A percentile compares a stretch with the other conserved stretches of the same genome.
These are phyloP conservation scores for Ananas comosus DNA, from an alignment of 176 grass and related monocot genomes.

Conservation along the genomic window DNA sequence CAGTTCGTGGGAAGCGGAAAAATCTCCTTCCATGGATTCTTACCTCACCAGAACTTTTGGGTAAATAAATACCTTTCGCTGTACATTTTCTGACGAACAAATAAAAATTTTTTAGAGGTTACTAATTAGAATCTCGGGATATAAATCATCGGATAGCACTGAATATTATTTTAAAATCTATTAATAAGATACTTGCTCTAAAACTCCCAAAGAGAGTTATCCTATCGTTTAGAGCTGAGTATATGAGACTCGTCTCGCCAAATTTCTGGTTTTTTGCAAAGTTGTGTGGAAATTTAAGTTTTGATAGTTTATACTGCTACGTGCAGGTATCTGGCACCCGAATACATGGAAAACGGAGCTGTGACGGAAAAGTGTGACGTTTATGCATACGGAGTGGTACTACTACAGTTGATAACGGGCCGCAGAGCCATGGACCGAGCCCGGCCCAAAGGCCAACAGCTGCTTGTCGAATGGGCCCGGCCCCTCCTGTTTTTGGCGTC, in stretches of 20 bases:
- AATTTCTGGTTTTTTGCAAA: too few relatives aligned
- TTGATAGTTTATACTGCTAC: background rate
- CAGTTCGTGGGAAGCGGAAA: constrained; percentile 20
- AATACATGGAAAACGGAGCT: constrained; percentile 19
- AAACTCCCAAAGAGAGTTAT: too few relatives aligned
- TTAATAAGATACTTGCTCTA: background rate
- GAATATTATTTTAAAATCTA: too few relatives aligned
- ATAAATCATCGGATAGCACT: too few relatives aligned
- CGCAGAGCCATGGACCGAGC: constrained; percentile 12
- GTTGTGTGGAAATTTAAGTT: too few relatives aligned
- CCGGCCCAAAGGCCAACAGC: constrained; percentile 22
- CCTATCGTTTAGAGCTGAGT: too few relatives aligned
- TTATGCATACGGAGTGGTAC: constrained; percentile 19
- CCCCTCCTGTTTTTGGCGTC: constrained; percentile 10
- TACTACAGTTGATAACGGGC: constrained; percentile 22
- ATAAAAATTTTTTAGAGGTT: too few relatives aligned
- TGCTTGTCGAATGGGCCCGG: constrained; percentile 21
- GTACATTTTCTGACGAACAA: too few relatives aligned
- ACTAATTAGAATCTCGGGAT: too few relatives aligned
- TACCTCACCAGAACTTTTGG: constrained; percentile 13
- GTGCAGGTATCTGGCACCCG: constrained; percentile 19
- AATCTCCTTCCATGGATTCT: constrained; percentile 1
- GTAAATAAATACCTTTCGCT: background rate
- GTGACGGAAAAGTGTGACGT: constrained; percentile 21
- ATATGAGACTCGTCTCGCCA: background rate